phyloP scores from a whole-genome alignment of 2,329 filamentous ascomycete species.

The Paramyrothecium roridum region DNA sequence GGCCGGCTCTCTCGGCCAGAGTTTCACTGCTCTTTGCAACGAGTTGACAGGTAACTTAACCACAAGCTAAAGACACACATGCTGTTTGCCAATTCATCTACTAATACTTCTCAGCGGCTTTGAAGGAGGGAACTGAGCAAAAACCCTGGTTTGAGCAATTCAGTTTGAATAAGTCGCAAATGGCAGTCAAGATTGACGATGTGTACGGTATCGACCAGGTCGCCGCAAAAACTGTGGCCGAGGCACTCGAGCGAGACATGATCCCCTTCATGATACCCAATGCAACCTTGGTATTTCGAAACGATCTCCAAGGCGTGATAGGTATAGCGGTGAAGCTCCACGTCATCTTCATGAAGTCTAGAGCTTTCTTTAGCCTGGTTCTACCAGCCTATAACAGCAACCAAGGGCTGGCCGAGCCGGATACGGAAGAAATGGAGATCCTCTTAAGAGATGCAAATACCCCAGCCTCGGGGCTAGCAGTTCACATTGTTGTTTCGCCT shows the following conservation, averaged over 20 bases:
- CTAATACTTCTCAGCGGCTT: too few species aligned
- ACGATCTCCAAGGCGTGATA: neutral
- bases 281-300: neutral
- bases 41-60: too few species aligned
- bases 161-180: neutral
- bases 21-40: too few species aligned
- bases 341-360: neutral
- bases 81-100: too few species aligned
- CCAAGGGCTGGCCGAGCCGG: neutral
- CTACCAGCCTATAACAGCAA: neutral
- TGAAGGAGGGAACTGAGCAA: neutral
- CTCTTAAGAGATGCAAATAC: neutral
- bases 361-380: neutral
- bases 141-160: neutral
- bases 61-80: too few species aligned
- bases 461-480: neutral
- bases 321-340: neutral
- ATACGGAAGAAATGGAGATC: neutral
- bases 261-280: neutral
- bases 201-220: neutral
- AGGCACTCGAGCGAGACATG: neutral
- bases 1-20: too few species aligned
- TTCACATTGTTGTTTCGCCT: constrained; percentile 5
- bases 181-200: neutral
- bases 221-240: too few species aligned